Conservation (phyloP, 2,329 filamentous ascomycete genomes). For the Pseudocercospora fijiensis region DNA sequence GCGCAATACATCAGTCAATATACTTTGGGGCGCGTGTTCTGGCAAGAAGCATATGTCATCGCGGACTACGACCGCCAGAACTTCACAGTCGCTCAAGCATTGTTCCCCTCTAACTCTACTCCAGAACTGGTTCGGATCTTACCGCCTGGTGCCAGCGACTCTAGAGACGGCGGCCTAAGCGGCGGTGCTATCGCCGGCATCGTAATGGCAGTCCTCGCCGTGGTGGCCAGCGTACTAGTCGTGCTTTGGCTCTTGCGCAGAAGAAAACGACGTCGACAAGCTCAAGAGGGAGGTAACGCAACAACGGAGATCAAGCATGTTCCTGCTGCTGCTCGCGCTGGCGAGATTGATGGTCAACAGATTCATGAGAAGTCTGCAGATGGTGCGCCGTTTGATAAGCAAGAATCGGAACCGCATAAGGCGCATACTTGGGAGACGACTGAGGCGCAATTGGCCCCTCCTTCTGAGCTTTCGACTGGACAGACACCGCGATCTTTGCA, state of each 20-base stretch:
- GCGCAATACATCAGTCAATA: slow-evolving; percentile 31
- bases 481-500: neutral
- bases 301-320: neutral
- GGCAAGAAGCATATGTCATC: slow-evolving; percentile 33
- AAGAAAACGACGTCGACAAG: neutral
- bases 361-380: neutral
- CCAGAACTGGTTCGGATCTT: neutral
- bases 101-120: slow-evolving; percentile 7
- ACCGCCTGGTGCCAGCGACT: neutral
- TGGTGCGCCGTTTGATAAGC: neutral
- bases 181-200: slow-evolving; percentile 90
- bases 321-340: neutral
- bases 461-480: neutral
- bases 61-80: slow-evolving; percentile 19
- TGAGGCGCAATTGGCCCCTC: no score
- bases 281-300: no score
- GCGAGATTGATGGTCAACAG: slow-evolving; percentile 3
- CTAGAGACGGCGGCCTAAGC: slow-evolving; percentile 55
- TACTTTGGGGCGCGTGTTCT: slow-evolving; percentile 33
- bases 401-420: neutral
- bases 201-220: slow-evolving; percentile 75
- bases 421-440: neutral
- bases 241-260: slow-evolving; percentile 35
- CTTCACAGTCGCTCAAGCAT: slow-evolving; percentile 19
- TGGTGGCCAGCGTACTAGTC: slow-evolving; percentile 60